Base-by-base conservation (phyloP, 2,329 filamentous ascomycete species). In the Colletotrichum musicola region DNA sequence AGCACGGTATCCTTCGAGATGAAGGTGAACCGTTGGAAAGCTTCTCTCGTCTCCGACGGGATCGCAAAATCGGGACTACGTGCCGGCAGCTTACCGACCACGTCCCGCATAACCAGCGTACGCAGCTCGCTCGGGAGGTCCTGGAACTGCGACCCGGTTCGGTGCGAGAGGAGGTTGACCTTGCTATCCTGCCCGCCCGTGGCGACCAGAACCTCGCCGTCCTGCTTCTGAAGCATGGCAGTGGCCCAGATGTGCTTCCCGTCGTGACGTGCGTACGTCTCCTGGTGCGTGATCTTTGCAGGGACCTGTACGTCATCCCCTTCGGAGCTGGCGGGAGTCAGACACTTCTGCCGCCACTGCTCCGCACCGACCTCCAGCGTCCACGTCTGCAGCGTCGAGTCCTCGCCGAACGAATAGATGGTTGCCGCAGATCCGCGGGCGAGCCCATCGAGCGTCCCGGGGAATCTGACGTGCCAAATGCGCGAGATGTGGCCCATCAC, bases 231-330 rank as follows among this genome's bases (percentile, higher is more conserved):
- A 2, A 78, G 72, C 7, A 86, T 69, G 13, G 88, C 88, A 44
- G 90, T 85, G 0, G 94, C 90, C 95, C 95, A 98, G 6, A 98
- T 90, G 76, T 98, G 94, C 79, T 98, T 99, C 6, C 96, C 96
- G 40, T 84, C 85, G 76, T 98, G 95, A 68, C 89, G 87, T 3
- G 87, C 84, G 57, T 89, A 86, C 7, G 86, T 88, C 2, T 84
- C 82, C 2, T 84, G 75, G 58, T 92, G 86, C 13, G 78, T 78
- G 50, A 94, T 77, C 6, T 72, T 78, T 0, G 74, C 77, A 13
- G 55, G 30, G 7, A 64, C 51, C 3, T 22, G 50, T 30, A 46
- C 55, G 16, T 69, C 66, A 40, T 38, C 54, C 18, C 22, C 35
- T 30, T 46, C 55, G 2, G 72, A 73, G 2, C 9, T 55, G 38